Evolutionary conservation across 805 yeast species (phyloP).

Genomic region (Ascoidea rubescens): DNA sequence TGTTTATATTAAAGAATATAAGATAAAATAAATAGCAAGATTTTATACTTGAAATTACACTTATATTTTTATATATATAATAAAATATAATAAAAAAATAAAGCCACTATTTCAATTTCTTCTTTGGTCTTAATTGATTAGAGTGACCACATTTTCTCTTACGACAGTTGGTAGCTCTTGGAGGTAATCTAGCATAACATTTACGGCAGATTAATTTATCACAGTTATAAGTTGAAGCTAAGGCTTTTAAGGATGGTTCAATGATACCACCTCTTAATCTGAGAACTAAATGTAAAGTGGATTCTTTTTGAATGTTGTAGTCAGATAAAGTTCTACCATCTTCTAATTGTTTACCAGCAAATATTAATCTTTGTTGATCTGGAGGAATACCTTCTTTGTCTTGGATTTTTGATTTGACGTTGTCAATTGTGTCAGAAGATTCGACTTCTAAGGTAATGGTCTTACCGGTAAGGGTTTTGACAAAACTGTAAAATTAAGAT

Average conservation of each 20-base stretch:
- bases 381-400: slow-evolving; percentile 99
- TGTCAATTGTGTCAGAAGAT: slow-evolving; percentile 97
- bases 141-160: slow-evolving; percentile 99
- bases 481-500: slow-evolving; percentile 31
- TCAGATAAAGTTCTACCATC: slow-evolving; percentile 98
- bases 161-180: slow-evolving; percentile 99
- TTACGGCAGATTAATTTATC: slow-evolving; percentile 98
- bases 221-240: slow-evolving; percentile 99
- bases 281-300: slow-evolving; percentile 89
- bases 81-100: too few relatives aligned
- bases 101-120: slow-evolving; percentile 32
- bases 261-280: slow-evolving; percentile 99
- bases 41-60: too few relatives aligned
- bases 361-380: slow-evolving; percentile 98
- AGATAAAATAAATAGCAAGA: too few relatives aligned
- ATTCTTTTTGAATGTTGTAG: slow-evolving; percentile 99
- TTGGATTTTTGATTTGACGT: slow-evolving; percentile 96
- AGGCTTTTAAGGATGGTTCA: slow-evolving; percentile 98
- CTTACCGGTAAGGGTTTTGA: slow-evolving; percentile 80
- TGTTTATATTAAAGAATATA: too few relatives aligned
- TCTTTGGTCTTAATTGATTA: slow-evolving; percentile 99
- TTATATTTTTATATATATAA: too few relatives aligned
- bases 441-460: slow-evolving; percentile 98
- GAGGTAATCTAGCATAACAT: slow-evolving; percentile 99
- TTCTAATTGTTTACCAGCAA: slow-evolving; percentile 99